Evolutionary conservation across 768 basidiomycete genomes (phyloP), one percentile per base, ranked within the genome.

Genomic region (Austroboletus eburneus): DNA sequence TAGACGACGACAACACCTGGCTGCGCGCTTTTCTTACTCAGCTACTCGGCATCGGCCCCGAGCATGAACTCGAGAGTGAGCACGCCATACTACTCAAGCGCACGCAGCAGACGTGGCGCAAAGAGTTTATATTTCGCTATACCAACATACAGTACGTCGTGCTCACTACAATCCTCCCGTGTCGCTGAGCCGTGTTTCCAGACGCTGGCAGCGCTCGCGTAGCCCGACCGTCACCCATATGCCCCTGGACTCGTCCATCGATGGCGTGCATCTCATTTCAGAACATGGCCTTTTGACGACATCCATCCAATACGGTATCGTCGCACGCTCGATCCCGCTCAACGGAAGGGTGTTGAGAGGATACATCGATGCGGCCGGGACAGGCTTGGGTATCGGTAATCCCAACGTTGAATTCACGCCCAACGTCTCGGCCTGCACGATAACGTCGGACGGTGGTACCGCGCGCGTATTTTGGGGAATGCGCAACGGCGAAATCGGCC

Each of bases 1-100:
- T 89, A 73, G 76, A 76, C 45, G 76, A 87, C 56, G 89, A 92
- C 49, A 82, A 79, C 57, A 90, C 86, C 29, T 92, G 89, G 89
- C 74, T 77, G 42, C 71, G 79, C 18, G 89, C 90, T 23, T 88
- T 87, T 64, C 69, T 81, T 50, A 77, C 72, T 43, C 82, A 83
- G 61, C 81, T 80, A 58, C 62, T 89, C 36, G 80, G 78, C 40
- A 75, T 89, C 43, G 66, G 72, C 9, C 87, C 87, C 16, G 85
- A 90, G 64, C 65, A 65, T 45, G 76, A 80, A 49, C 64, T 84
- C 25, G 59, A 72, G 45, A 64, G 74, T 50, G 65, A 67, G 34
- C 69, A 63, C 48, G 68, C 68, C 42, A 59, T 77, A 45, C 68
- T 87, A 18, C 69, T 91, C 36, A 72, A 80, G 57, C 71, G 80